Evolutionary conservation across 257 asterid species (phyloP).

Genomic region (Nyctanthes arbortristis): DNA sequence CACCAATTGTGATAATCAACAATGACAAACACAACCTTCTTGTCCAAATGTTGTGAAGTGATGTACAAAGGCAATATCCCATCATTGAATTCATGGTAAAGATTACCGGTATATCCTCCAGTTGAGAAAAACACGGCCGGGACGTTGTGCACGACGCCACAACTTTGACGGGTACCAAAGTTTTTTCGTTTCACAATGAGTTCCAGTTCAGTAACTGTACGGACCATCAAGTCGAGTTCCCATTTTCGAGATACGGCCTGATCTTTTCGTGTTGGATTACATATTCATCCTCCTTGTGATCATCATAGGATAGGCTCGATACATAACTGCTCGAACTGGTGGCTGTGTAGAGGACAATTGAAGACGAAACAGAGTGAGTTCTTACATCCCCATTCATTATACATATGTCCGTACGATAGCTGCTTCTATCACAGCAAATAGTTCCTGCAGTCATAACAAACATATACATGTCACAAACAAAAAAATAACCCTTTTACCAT

Average conservation of each 20-base stretch:
- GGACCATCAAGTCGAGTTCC: slow-evolving; percentile 65
- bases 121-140: slow-evolving; percentile 92
- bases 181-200: slow-evolving; percentile 42
- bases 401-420: slow-evolving; percentile 70
- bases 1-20: slow-evolving; percentile 89
- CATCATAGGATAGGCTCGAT: slow-evolving; percentile 21
- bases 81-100: slow-evolving; percentile 89
- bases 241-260: slow-evolving; percentile 85
- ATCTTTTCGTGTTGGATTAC: slow-evolving; percentile 56
- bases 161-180: slow-evolving; percentile 21
- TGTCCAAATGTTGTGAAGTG: slow-evolving; percentile 66
- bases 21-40: slow-evolving; percentile 71
- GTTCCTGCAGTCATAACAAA: slow-evolving; percentile 55
- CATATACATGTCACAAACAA: slow-evolving; percentile 22
- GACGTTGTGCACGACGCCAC: slow-evolving; percentile 66
- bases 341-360: slow-evolving; percentile 49
- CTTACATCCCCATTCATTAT: slow-evolving; percentile 86
- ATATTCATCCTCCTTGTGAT: slow-evolving; percentile 14
- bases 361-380: slow-evolving; percentile 54
- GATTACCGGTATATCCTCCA: slow-evolving; percentile 93
- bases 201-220: slow-evolving; percentile 54
- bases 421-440: slow-evolving; percentile 78
- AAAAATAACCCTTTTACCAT: too few relatives aligned
- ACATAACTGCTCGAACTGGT: slow-evolving; percentile 10
- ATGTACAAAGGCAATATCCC: slow-evolving; percentile 87